Percentiles rank a stretch among this genome's conserved stretches.
Evolutionary conservation across 306 rosid genomes (phyloP).

Genomic region (Oemleria cerasiformis): DNA sequence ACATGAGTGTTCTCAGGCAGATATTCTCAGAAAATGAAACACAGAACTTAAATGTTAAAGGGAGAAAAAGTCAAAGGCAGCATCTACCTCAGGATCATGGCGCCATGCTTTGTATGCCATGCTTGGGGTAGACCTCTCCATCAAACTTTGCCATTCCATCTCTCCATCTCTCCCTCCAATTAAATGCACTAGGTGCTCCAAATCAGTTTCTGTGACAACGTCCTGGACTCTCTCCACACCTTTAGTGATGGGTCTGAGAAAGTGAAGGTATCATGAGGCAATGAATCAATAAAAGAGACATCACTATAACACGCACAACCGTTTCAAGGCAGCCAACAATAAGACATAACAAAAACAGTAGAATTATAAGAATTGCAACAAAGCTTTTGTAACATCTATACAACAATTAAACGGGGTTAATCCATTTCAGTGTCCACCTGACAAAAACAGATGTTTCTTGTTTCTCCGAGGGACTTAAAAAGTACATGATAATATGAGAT

Average conservation of each 20-base stretch:
- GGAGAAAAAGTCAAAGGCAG: conserved; percentile 20
- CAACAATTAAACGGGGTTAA: neutral
- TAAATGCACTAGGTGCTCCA: conserved; percentile 75
- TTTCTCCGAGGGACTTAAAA: neutral
- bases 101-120: conserved; percentile 96
- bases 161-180: conserved; percentile 69
- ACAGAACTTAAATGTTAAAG: conserved; percentile 4
- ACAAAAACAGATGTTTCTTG: neutral
- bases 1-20: neutral
- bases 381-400: neutral
- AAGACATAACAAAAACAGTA: neutral
- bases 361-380: neutral
- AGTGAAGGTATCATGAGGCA: conserved; percentile 21
- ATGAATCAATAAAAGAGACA: conserved; percentile 28
- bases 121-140: conserved; percentile 74
- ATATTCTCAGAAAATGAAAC: conserved; percentile 18
- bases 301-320: neutral
- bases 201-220: conserved; percentile 61
- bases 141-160: conserved; percentile 86
- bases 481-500: neutral
- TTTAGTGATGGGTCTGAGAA: conserved; percentile 32
- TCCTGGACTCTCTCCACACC: conserved; percentile 49
- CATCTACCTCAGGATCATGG: conserved; percentile 83
- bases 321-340: neutral
- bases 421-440: neutral